Evolutionary conservation across 306 rosid species (phyloP).

Genomic region (Crotalaria pallida): DNA sequence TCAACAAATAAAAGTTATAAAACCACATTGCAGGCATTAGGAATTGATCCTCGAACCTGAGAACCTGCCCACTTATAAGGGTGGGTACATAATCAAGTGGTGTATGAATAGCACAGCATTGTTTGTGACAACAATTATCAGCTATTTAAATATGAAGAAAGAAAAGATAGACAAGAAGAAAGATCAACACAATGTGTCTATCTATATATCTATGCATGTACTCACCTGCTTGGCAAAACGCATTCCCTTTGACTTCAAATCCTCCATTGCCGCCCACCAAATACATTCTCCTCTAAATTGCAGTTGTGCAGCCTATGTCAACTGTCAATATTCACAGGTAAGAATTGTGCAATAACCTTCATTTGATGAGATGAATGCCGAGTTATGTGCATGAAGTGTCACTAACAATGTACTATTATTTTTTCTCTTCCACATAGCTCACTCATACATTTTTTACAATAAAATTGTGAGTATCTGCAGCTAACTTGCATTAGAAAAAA

Average conservation of each 20-base stretch:
- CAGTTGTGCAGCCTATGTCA: constrained; percentile 53
- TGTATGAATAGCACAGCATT: too few relatives aligned
- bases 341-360: neutral
- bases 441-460: neutral
- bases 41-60: too few relatives aligned
- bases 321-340: neutral
- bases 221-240: constrained; percentile 70
- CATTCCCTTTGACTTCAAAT: constrained; percentile 86
- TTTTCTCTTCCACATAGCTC: neutral
- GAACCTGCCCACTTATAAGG: too few relatives aligned
- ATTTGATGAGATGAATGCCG: neutral
- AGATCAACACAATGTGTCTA: neutral
- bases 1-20: too few relatives aligned
- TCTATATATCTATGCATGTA: neutral
- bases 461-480: neutral
- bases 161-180: too few relatives aligned
- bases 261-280: constrained; percentile 90
- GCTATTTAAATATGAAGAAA: too few relatives aligned
- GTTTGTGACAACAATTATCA: too few relatives aligned
- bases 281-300: constrained; percentile 91
- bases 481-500: neutral
- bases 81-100: too few relatives aligned
- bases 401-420: neutral
- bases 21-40: too few relatives aligned
- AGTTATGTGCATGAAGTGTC: neutral